Base-by-base conservation (phyloP, 2,329 filamentous ascomycete genomes). In the Stagonosporopsis vannaccii region DNA sequence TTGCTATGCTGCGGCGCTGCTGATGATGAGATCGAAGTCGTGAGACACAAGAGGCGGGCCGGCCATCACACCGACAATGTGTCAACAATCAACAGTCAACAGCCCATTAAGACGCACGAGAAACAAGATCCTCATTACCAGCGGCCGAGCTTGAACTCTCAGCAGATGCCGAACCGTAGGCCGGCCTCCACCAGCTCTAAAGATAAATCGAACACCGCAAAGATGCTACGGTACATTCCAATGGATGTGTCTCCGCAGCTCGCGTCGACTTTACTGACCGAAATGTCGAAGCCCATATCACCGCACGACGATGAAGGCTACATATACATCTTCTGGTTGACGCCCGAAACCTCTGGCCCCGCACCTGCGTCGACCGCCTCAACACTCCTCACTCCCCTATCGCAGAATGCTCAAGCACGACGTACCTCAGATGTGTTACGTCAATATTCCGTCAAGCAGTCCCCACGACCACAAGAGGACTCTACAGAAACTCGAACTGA, bases 301-400 rank as follows among this genome's bases (percentile, higher is more conserved):
- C 80, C 85, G 20, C 80, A 83, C 50, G 91, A 95, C 63, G 91
- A 96, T 65, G 71, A 72, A 44, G 95, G 95, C 33, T 99, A 95
- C 78, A 98, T 99, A 65, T 99, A 99, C 82, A 96, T 99, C 76
- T 99, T 98, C 82, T 97, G 94, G 92, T 83, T 97, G 20, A 97
- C 92, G 0, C 62, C 72, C 9, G 87, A 92, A 28, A 81, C 84
- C 32, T 83, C 82, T 2, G 78, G 85, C 7, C 73, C 81, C 0
- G 75, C 84, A 0, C 79, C 82, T 81, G 32, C 87, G 86, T 60
- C 68, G 6, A 65, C 73, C 1, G 73, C 74, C 2, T 72, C 68
- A 0, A 66, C 60, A 1, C 64, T 75, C 80, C 86, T 39, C 84
- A 85, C 19, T 81, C 85, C 8, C 83, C 85, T 11, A 79, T 90